A percentile compares a stretch with the other conserved stretches of the same genome.
Conservation (phyloP, 2,329 filamentous ascomycete genomes). For the Fusarium brachygibbosum region DNA sequence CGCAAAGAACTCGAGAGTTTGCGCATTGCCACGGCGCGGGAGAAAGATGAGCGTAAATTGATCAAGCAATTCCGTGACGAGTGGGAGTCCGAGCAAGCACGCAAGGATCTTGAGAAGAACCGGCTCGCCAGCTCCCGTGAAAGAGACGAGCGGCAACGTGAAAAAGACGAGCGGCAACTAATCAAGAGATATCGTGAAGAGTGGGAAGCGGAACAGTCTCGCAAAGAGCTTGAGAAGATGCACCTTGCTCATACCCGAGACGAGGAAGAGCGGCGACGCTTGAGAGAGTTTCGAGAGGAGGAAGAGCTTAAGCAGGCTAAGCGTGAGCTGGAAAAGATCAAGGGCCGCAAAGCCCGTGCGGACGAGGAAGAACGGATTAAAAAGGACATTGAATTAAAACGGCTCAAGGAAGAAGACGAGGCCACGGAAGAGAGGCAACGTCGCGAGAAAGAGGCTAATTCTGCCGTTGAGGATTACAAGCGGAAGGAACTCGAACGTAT, state of each 20-base stretch:
- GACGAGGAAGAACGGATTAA: slow-evolving; percentile 66
- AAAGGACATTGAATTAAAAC: slow-evolving; percentile 64
- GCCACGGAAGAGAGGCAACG: slow-evolving; percentile 51
- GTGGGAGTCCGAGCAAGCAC: slow-evolving; percentile 56
- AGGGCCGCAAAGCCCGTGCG: slow-evolving; percentile 60
- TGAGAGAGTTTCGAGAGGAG: slow-evolving; percentile 57
- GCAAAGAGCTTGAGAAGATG: slow-evolving; percentile 44
- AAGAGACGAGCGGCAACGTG: slow-evolving; percentile 52
- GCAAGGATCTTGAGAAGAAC: slow-evolving; percentile 61
- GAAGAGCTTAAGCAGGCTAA: slow-evolving; percentile 65
- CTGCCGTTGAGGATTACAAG: slow-evolving; percentile 67
- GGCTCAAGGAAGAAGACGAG: slow-evolving; percentile 63
- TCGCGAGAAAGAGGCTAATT: slow-evolving; percentile 62
- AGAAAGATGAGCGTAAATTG: slow-evolving; percentile 54
- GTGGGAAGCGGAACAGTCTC: slow-evolving; percentile 52
- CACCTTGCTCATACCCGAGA: slow-evolving; percentile 49
- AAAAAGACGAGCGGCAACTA: slow-evolving; percentile 29
- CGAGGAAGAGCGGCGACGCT: slow-evolving; percentile 52
- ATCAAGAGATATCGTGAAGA: slow-evolving; percentile 60
- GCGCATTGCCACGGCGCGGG: slow-evolving; percentile 57
- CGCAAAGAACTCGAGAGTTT: slow-evolving; percentile 62
- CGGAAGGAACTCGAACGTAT: slow-evolving; percentile 59
- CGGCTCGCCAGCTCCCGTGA: slow-evolving; percentile 59
- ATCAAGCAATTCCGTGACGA: slow-evolving; percentile 60
- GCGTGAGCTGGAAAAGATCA: slow-evolving; percentile 63